Conservation (phyloP, 345 rosid species). For the Aethionema arabicum region DNA sequence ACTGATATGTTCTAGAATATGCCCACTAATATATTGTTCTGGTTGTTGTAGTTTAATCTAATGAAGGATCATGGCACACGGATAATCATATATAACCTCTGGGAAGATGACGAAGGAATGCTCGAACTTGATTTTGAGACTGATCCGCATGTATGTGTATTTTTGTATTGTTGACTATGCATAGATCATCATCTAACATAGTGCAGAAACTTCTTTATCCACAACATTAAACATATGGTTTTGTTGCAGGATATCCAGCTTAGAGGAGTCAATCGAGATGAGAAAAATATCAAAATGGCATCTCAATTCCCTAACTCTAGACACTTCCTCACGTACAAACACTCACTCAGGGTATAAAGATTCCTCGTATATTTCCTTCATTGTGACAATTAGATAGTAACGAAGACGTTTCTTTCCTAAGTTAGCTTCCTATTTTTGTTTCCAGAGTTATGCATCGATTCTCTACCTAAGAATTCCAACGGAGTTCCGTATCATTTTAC, state of each 20-base stretch:
- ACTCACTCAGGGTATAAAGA: conserved; percentile 78
- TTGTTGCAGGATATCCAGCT: conserved; percentile 88
- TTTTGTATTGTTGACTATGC: neutral
- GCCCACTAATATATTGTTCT: conserved; percentile 12
- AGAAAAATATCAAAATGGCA: conserved; percentile 84
- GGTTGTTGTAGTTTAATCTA: conserved; percentile 56
- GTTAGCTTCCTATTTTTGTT: neutral
- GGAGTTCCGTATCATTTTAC: conserved; percentile 79
- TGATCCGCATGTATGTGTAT: conserved; percentile 59
- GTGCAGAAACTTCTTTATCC: conserved; percentile 11
- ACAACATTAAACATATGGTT: conserved; percentile 9
- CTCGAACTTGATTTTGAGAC: conserved; percentile 85
- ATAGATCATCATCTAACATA: neutral
- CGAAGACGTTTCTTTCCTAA: neutral
- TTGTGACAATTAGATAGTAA: neutral
- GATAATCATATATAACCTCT: conserved; percentile 83
- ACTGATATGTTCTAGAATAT: neutral
- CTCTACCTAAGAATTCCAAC: conserved; percentile 81
- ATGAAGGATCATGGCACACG: conserved; percentile 82
- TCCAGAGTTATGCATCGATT: conserved; percentile 87
- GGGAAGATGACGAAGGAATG: conserved; percentile 92
- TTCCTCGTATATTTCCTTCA: conserved; percentile 7
- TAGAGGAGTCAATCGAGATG: conserved; percentile 92
- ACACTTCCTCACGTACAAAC: conserved; percentile 84
- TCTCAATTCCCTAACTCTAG: conserved; percentile 68